Conservation (phyloP, 2,329 filamentous ascomycete species). For the Colletotrichum godetiae region DNA sequence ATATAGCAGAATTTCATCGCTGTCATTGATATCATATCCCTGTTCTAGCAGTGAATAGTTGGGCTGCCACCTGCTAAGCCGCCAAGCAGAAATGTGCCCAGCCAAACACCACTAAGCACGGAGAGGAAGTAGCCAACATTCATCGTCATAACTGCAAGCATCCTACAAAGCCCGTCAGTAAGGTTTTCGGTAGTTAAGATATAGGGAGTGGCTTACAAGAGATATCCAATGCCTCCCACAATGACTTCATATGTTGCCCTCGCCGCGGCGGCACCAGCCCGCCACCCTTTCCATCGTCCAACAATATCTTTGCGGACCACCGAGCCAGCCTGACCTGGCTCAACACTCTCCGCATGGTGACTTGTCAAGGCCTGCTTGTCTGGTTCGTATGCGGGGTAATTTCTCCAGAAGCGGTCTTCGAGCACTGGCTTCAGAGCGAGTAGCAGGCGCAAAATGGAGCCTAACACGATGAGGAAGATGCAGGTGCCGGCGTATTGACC, state of each 20-base stretch:
- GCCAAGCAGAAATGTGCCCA: conserved; percentile 65
- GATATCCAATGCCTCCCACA: conserved; percentile 80
- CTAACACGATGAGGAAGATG: conserved; percentile 87
- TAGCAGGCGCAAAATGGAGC: conserved; percentile 76
- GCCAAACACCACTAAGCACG: conserved; percentile 79
- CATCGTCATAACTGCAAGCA: conserved; percentile 92
- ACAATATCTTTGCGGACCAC: conserved; percentile 3
- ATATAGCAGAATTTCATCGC: not conserved
- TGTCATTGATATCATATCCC: not conserved
- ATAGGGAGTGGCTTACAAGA: conserved; percentile 74
- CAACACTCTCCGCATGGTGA: not conserved
- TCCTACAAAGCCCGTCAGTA: conserved; percentile 61
- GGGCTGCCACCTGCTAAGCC: conserved; percentile 7
- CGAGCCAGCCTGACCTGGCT: not conserved
- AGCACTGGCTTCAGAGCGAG: conserved; percentile 76
- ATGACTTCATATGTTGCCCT: conserved; percentile 47
- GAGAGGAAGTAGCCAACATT: conserved; percentile 89
- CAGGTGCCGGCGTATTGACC: conserved; percentile 89
- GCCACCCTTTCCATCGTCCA: conserved; percentile 33
- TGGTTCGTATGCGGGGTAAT: conserved; percentile 2
- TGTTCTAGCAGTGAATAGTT: not conserved
- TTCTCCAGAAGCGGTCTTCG: conserved; percentile 60
- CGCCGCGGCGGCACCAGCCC: conserved; percentile 26
- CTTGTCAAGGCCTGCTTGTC: not conserved
- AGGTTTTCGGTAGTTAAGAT: not conserved